Base-by-base conservation (phyloP, 2,329 filamentous ascomycete species). In the Aspergillus flavus region DNA sequence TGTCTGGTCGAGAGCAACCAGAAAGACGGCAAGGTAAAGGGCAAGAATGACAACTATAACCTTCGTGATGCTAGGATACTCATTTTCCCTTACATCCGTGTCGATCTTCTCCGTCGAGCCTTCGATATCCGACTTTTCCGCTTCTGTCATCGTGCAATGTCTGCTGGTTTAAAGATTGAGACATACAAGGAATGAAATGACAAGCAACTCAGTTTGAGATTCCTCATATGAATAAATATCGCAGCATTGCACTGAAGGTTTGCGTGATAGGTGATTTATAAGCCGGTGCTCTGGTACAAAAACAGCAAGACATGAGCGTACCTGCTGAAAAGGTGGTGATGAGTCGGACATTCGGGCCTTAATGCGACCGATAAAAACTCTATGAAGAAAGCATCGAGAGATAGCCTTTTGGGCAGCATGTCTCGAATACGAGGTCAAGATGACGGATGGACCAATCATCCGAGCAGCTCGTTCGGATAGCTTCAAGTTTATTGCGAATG, bases 1-100 rank as follows among this genome's bases (percentile, higher is more conserved):
- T 11, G 88, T 75, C 41, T 69, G 68, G 23, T 72, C 70, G 3
- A 73, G 64, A 0, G 69, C 71, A 10, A 72, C 70, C 36, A 73
- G 61, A 50, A 73, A 72, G 16, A 71, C 64, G 2, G 71, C 67
- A 3, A 72, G 68, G 39, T 72, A 72, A 6, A 72, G 61, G 2
- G 68, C 70, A 10, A 70, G 48, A 46, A 73, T 55, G 23, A 53
- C 52, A 21, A 41, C 39, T 14, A 39, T 28, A 19, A 66, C 63
- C 57, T 66, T 71, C n/a, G 62, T 36, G 14, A 72, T 28, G 30
- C 59, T 19, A 6, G 70, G 69, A 30, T 71, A 72, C 55, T 69
- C 62, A 3, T 23, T 50, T 12, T 68, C 61, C 6, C 23, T 50
- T 5, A 32, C n/a, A 11, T 12, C 9, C 6, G n/a, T 16, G 11